Evolutionary conservation across 169 alveolate genomes (phyloP).

Genomic region (Blepharisma undulans): DNA sequence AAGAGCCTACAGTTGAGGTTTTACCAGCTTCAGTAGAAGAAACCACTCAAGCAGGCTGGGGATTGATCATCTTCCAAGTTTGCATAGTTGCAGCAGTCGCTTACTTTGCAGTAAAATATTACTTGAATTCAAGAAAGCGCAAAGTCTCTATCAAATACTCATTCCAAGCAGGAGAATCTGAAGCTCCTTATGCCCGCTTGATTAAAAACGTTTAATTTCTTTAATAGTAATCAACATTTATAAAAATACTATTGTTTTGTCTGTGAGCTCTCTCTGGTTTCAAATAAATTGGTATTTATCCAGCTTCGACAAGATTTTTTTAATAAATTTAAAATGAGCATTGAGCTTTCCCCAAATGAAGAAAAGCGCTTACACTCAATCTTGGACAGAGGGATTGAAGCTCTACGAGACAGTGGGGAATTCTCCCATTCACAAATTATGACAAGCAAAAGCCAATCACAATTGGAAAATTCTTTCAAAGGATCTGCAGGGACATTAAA

Average conservation of each 20-base stretch:
- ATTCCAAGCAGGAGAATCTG: not conserved
- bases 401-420: slow-evolving; percentile 1
- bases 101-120: not conserved
- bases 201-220: not conserved
- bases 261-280: too few relatives aligned
- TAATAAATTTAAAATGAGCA: slow-evolving; percentile 5
- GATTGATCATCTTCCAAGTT: not conserved
- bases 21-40: not conserved
- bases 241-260: too few relatives aligned
- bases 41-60: not conserved
- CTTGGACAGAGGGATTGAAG: not conserved
- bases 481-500: not conserved
- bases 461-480: not conserved
- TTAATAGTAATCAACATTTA: not conserved
- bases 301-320: too few relatives aligned
- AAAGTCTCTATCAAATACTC: not conserved
- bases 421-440: not conserved
- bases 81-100: not conserved
- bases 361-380: slow-evolving; percentile 11
- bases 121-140: not conserved
- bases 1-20: too few relatives aligned
- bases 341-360: not conserved
- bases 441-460: not conserved
- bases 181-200: not conserved
- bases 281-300: not conserved